These are phyloP conservation scores for Ambispora gerdemannii DNA, from an alignment of 192 early-diverging fungal species.

Conservation along the genomic window DNA sequence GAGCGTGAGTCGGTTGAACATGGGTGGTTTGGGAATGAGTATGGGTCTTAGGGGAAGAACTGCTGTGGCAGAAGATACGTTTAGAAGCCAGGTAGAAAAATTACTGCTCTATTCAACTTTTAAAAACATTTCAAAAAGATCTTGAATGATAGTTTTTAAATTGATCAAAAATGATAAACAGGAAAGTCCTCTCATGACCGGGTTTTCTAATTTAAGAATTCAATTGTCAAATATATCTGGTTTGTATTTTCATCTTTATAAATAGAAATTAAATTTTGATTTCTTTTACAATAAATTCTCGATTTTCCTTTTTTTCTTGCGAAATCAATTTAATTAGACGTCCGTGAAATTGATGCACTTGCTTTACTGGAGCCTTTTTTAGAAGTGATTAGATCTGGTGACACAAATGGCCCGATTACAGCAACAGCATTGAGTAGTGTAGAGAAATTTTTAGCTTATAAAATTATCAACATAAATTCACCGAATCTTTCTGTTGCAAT, in stretches of 20 bases:
- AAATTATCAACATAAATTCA: conserved; percentile 64
- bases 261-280: background rate
- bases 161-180: too few relatives aligned
- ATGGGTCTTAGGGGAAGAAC: conserved; percentile 53
- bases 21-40: conserved; percentile 57
- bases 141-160: too few relatives aligned
- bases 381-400: conserved; percentile 86
- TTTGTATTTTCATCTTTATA: too few relatives aligned
- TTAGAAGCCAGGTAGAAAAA: conserved; percentile 46
- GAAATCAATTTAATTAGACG: conserved; percentile 42
- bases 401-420: conserved; percentile 94
- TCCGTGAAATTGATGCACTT: conserved; percentile 60
- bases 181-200: conserved; percentile 65
- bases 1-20: conserved; percentile 52
- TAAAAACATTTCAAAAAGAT: too few relatives aligned
- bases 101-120: too few relatives aligned
- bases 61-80: conserved; percentile 41
- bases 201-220: conserved; percentile 63
- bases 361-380: conserved; percentile 86
- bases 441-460: conserved; percentile 85
- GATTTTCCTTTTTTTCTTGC: conserved; percentile 3
- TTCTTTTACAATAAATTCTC: background rate
- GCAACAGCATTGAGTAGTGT: conserved; percentile 85
- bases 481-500: conserved; percentile 69
- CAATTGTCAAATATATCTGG: conserved; percentile 51